Conservation (phyloP, 345 rosid genomes). For the Boechera divaricarpa region DNA sequence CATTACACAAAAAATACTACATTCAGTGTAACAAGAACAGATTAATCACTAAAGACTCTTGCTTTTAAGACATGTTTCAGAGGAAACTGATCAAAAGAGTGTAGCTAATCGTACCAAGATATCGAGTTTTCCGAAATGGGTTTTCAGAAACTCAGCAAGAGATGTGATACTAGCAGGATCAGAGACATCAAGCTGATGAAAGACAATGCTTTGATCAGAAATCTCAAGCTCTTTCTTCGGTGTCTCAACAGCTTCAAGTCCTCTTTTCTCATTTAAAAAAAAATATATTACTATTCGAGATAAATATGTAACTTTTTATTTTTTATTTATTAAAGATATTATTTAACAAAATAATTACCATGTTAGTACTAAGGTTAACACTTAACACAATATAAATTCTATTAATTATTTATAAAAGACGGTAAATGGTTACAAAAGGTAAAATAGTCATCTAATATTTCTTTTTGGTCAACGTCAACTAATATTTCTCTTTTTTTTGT, state of each 20-base stretch:
- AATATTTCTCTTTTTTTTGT: too few species aligned
- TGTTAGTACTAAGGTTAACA: too few species aligned
- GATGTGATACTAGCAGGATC: slow-evolving; percentile 45
- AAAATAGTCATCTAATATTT: too few species aligned
- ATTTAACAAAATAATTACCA: too few species aligned
- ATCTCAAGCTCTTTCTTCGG: slow-evolving; percentile 41
- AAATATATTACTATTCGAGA: too few species aligned
- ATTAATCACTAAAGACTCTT: background rate
- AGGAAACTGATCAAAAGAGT: background rate
- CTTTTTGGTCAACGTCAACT: too few species aligned
- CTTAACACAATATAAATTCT: too few species aligned
- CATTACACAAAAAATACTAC: background rate
- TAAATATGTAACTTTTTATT: too few species aligned
- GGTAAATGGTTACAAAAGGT: too few species aligned
- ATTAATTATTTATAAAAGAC: too few species aligned
- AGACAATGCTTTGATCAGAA: slow-evolving; percentile 40
- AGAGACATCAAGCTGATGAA: slow-evolving; percentile 60
- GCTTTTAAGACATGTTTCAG: slow-evolving; percentile 4
- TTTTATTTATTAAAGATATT: too few species aligned
- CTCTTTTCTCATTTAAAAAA: background rate
- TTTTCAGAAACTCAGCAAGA: slow-evolving; percentile 49
- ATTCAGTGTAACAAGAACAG: background rate
- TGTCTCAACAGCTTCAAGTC: slow-evolving; percentile 54
- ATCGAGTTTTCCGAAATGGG: slow-evolving; percentile 55
- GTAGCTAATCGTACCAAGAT: slow-evolving; percentile 48